Conservation (phyloP, 306 rosid genomes). For the Trichosanthes cucumerina region DNA sequence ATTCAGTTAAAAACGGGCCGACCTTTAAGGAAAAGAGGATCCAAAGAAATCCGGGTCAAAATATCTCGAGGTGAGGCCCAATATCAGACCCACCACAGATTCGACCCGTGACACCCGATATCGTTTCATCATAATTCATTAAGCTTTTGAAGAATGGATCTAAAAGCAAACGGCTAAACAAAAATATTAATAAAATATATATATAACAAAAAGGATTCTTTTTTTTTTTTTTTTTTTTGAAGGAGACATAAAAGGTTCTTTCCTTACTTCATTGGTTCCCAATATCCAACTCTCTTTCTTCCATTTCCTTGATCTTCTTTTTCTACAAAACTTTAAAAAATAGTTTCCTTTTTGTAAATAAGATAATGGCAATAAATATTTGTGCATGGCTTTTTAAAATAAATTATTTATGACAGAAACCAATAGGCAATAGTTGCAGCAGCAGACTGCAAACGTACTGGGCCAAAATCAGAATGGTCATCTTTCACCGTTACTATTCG, state of each 20-base stretch:
- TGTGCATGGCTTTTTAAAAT: background rate
- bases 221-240: too few relatives aligned
- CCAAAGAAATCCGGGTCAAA: background rate
- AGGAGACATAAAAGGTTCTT: background rate
- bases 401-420: too few relatives aligned
- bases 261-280: background rate
- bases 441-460: too few relatives aligned
- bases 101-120: constrained; percentile 5
- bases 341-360: background rate
- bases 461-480: too few relatives aligned
- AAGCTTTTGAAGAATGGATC: background rate
- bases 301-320: background rate
- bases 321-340: background rate
- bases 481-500: too few relatives aligned
- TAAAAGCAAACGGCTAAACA: background rate
- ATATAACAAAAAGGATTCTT: too few relatives aligned
- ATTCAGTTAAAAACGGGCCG: background rate
- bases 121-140: background rate
- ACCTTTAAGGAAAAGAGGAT: background rate
- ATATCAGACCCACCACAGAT: background rate
- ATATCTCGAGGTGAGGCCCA: background rate
- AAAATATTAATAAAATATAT: background rate
- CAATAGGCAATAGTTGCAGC: too few relatives aligned
- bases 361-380: background rate
- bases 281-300: background rate